These are phyloP conservation scores for Schizosaccharomyces japonicus DNA, from an alignment of 805 yeast genomes.

Conservation along the genomic window DNA sequence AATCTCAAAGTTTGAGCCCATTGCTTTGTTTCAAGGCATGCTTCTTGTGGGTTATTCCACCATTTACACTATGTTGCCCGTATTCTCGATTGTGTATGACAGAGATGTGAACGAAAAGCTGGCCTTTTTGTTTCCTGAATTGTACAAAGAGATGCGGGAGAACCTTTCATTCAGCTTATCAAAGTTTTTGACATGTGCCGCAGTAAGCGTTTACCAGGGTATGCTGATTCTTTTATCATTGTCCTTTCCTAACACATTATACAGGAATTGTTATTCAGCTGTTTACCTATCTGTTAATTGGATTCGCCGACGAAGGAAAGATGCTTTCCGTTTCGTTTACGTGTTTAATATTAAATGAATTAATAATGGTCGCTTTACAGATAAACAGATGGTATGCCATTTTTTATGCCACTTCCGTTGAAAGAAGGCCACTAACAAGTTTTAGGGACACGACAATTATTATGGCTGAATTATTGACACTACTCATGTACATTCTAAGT, in stretches of 20 bases:
- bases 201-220: conserved; percentile 80
- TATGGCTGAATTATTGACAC: conserved; percentile 44
- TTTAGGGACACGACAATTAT: conserved; percentile 37
- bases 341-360: conserved; percentile 57
- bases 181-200: conserved; percentile 79
- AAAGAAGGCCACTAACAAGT: neutral
- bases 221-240: conserved; percentile 3
- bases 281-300: conserved; percentile 51
- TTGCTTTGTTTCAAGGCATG: conserved; percentile 89
- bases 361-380: conserved; percentile 80
- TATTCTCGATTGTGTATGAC: conserved; percentile 74
- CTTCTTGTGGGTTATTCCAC: conserved; percentile 97
- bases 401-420: neutral
- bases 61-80: conserved; percentile 93
- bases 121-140: conserved; percentile 78
- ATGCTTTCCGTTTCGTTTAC: conserved; percentile 80
- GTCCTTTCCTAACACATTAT: neutral
- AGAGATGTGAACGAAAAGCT: conserved; percentile 74
- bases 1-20: conserved; percentile 69
- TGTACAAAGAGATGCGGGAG: conserved; percentile 71
- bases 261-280: conserved; percentile 48
- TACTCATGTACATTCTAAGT: conserved; percentile 41
- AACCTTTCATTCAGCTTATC: conserved; percentile 69
- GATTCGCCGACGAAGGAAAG: conserved; percentile 22
- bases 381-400: conserved; percentile 52